A percentile compares a stretch with the other conserved stretches of the same genome.
Evolutionary conservation across 2,329 filamentous ascomycete genomes (phyloP).

Genomic region (Aspergillus sp.): DNA sequence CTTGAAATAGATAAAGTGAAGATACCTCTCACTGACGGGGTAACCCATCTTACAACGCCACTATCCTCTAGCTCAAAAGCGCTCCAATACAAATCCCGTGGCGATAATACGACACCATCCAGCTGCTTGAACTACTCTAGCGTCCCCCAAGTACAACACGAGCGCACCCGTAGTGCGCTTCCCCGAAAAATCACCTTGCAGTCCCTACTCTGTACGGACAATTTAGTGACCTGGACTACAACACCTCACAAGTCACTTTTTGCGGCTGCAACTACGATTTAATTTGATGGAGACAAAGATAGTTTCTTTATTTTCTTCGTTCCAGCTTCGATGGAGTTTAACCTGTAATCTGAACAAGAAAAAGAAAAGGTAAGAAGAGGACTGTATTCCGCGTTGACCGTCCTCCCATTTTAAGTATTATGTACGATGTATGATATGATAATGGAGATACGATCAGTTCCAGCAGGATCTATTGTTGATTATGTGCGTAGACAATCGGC

Average conservation of each 20-base stretch:
- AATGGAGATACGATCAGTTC: no score
- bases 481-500: no score
- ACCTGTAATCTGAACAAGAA: neutral
- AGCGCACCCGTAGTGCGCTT: neutral
- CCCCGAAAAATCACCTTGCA: neutral
- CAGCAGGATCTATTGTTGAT: no score
- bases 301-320: neutral
- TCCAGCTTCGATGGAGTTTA: neutral
- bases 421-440: neutral
- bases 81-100: neutral
- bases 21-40: neutral
- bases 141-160: neutral
- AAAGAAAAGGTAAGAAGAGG: neutral
- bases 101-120: neutral
- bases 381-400: no score
- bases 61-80: no score
- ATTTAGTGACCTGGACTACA: neutral
- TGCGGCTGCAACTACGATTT: neutral
- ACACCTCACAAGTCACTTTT: neutral
- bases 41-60: neutral
- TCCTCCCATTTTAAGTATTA: no score
- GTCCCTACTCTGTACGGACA: neutral
- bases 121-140: neutral
- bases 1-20: neutral
- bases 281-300: neutral